Conservation (phyloP, 257 asterid genomes). For the Rauvolfia tetraphylla region DNA sequence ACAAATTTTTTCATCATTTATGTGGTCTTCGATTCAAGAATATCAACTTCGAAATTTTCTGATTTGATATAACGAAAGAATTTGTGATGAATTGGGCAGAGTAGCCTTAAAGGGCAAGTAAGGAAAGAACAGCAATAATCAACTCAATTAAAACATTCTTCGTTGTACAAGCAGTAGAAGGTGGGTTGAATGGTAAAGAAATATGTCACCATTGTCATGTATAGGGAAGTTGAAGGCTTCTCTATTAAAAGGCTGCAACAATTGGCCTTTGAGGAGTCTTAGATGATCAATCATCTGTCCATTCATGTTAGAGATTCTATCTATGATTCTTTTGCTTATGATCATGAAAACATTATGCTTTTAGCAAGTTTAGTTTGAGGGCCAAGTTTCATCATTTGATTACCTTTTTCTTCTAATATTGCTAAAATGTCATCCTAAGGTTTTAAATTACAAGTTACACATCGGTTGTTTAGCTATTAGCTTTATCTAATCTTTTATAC, state of each 20-base stretch:
- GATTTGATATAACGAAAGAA: too few species aligned
- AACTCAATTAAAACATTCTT: neutral
- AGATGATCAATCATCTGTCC: neutral
- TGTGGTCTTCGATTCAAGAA: too few species aligned
- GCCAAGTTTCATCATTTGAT: constrained; percentile 35
- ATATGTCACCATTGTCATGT: neutral
- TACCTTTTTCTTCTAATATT: constrained; percentile 2
- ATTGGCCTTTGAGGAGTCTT: neutral
- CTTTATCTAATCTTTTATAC: neutral
- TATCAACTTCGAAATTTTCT: too few species aligned
- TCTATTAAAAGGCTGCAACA: neutral
- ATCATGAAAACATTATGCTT: constrained; percentile 14
- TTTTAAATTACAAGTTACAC: neutral
- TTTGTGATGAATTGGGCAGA: too few species aligned
- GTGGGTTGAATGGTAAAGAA: neutral
- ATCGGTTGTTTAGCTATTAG: neutral
- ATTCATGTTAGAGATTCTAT: neutral
- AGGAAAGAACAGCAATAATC: too few species aligned
- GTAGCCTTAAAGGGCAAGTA: too few species aligned
- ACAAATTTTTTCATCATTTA: too few species aligned
- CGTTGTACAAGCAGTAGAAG: neutral
- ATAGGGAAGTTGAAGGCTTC: neutral
- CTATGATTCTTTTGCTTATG: neutral
- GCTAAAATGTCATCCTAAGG: neutral
- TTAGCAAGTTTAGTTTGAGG: constrained; percentile 32